Percentiles rank a stretch among this genome's conserved stretches.
Conservation (phyloP, 2,329 filamentous ascomycete species). For the Verticillium klebahnii region DNA sequence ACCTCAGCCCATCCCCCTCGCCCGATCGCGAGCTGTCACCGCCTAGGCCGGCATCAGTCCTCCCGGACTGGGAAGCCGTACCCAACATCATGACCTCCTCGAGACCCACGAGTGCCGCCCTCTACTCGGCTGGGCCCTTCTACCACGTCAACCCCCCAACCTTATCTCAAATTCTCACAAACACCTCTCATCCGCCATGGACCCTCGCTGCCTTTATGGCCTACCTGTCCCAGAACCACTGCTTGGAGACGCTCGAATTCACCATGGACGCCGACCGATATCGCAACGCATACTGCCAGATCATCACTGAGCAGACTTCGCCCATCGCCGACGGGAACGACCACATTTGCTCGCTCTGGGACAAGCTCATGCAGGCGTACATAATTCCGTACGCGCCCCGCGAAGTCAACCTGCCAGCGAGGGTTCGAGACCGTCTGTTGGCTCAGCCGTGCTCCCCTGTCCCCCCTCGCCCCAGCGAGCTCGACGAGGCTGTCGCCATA, state of each 20-base stretch:
- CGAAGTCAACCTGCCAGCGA: conserved; percentile 85
- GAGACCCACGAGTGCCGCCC: conserved; percentile 43
- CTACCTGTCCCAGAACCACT: conserved; percentile 95
- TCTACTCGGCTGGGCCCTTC: conserved; percentile 34
- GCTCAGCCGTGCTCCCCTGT: conserved; percentile 50
- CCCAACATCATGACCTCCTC: conserved; percentile 40
- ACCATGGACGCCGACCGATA: conserved; percentile 92
- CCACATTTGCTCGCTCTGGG: conserved; percentile 78
- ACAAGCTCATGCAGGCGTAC: conserved; percentile 83
- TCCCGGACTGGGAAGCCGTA: conserved; percentile 37
- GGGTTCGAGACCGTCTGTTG: conserved; percentile 78
- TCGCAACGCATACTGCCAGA: conserved; percentile 50
- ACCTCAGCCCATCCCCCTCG: conserved; percentile 34
- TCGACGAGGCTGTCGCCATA: conserved; percentile 80
- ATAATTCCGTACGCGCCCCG: conserved; percentile 79
- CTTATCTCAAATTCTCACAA: conserved; percentile 81
- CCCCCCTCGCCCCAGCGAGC: conserved; percentile 67
- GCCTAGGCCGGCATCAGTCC: conserved; percentile 34
- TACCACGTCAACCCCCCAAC: conserved; percentile 51
- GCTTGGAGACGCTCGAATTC: conserved; percentile 93
- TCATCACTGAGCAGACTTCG: conserved; percentile 33
- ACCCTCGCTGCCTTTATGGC: conserved; percentile 92
- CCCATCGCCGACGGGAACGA: conserved; percentile 43
- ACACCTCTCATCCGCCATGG: conserved; percentile 82
- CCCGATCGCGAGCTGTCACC: conserved; percentile 36